Evolutionary conservation across 169 alveolate species (phyloP), one percentile per base, ranked within the genome.

Genomic region (Plasmodium blacklocki): DNA sequence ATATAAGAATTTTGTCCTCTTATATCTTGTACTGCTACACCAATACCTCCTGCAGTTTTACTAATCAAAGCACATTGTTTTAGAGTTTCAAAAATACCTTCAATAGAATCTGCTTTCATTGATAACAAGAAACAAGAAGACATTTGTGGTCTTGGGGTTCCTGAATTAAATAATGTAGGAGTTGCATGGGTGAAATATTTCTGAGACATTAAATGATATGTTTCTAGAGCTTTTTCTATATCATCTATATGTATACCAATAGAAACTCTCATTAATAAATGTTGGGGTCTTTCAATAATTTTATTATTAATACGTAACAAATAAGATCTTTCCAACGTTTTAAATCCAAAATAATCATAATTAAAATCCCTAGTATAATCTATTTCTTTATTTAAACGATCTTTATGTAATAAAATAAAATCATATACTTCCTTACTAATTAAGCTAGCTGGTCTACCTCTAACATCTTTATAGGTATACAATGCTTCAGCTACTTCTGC

Each of bases 21-120:
- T 60, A 98, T 97, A 76, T 97, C 97, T 73, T 97, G 98, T 21
- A 98, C 96, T 7, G 99, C 97, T 11, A 98, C 96, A 50, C 99
- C 99, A 32, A 98, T 97, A 6, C 99, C 99, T 3, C 99, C 99
- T 1, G 99, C 99, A 8, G 97, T 93, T 92, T 98, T 98, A 80
- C 99, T 96, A 72, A 98, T 98, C 62, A 97, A 86, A 29, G 99
- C 99, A 88, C 99, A 95, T 73, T 97, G 97, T 70, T 97, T 97
- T 63, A 98, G 87, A 0, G 99, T 98, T 80, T 97, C 99, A 88
- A 97, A 98, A 14, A 98, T 98, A 0, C 99, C 99, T 56, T 97
- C 98, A n/a, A 98, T 98, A 15, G 99, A 97, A 80, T 98, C 99
- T 19, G 96, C 98, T 92, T 96, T 88, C 98, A 98, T 97, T 49